A percentile compares a stretch with the other conserved stretches of the same genome.
Conservation (phyloP, 371 early-diverging fungal genomes). For the Nematocida parisii region DNA sequence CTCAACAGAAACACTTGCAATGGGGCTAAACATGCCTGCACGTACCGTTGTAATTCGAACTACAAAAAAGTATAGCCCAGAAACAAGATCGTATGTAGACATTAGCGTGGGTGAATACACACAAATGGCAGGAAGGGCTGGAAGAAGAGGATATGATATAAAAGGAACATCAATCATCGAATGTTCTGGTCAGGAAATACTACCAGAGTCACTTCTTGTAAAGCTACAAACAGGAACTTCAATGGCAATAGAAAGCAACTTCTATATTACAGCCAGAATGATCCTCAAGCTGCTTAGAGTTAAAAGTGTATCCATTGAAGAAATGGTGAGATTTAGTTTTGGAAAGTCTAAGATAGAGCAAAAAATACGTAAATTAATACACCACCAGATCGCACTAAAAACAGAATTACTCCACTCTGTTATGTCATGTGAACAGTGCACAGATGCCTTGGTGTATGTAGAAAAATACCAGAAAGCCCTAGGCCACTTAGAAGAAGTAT, state of each 20-base stretch:
- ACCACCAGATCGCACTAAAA: conserved; percentile 51
- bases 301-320: conserved; percentile 66
- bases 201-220: conserved; percentile 47
- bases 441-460: conserved; percentile 38
- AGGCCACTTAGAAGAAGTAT: not conserved
- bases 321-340: conserved; percentile 67
- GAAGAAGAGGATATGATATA: conserved; percentile 87
- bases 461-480: not conserved
- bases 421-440: conserved; percentile 48
- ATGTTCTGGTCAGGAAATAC: conserved; percentile 72
- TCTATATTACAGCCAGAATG: conserved; percentile 66
- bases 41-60: conserved; percentile 85
- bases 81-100: conserved; percentile 75
- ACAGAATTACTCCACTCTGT: not conserved
- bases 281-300: conserved; percentile 63
- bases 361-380: conserved; percentile 42
- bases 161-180: conserved; percentile 81
- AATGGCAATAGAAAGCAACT: conserved; percentile 62
- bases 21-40: conserved; percentile 99
- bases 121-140: conserved; percentile 98
- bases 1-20: conserved; percentile 89
- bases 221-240: conserved; percentile 62
- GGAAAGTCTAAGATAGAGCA: conserved; percentile 65
- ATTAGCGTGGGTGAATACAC: conserved; percentile 82
- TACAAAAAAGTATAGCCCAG: conserved; percentile 74